Conservation (phyloP, 768 basidiomycete species). For the Macrolepiota dolichaula region DNA sequence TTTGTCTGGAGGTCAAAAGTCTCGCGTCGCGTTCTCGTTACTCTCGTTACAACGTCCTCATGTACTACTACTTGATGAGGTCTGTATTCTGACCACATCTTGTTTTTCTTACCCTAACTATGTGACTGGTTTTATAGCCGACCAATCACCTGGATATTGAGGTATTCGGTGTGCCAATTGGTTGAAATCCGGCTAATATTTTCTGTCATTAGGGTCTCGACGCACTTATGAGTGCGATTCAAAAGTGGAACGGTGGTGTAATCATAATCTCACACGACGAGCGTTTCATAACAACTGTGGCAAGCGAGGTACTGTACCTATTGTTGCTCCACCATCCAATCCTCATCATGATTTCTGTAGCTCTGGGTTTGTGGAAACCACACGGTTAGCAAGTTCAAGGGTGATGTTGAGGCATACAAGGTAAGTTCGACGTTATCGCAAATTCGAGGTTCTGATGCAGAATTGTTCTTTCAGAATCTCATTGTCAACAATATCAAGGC, state of each 20-base stretch:
- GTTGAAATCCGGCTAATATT: background rate
- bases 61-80: conserved; percentile 91
- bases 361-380: conserved; percentile 92
- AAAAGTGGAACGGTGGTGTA: conserved; percentile 85
- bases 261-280: conserved; percentile 96
- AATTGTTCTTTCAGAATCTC: conserved; percentile 45
- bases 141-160: conserved; percentile 97
- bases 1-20: conserved; percentile 93
- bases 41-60: conserved; percentile 88
- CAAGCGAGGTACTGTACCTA: conserved; percentile 60
- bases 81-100: conserved; percentile 27
- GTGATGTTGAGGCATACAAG: conserved; percentile 93
- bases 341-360: conserved; percentile 32
- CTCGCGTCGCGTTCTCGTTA: conserved; percentile 88
- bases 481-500: conserved; percentile 72
- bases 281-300: conserved; percentile 87
- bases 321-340: background rate
- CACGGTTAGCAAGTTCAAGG: conserved; percentile 78
- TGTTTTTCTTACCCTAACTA: conserved; percentile 5
- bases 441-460: background rate
- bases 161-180: conserved; percentile 32
- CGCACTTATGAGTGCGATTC: conserved; percentile 82
- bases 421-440: conserved; percentile 30
- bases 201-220: conserved; percentile 66
- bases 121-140: conserved; percentile 42